Conservation (phyloP, 148 eudicot genomes). For the Diospyros lotus region DNA sequence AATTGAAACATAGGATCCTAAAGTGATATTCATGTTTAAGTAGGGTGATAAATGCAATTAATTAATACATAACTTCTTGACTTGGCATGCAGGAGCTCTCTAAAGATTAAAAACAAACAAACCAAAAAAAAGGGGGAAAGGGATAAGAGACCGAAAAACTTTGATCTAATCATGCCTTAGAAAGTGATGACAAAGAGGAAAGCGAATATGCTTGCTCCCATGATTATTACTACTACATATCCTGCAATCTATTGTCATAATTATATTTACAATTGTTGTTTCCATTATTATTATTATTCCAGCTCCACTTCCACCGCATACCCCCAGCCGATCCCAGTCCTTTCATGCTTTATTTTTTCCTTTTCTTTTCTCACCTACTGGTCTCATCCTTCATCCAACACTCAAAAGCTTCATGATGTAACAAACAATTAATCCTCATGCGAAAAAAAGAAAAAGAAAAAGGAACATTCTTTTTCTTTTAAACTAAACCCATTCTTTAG, state of each 20-base stretch:
- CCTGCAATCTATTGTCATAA: slow-evolving; percentile 2
- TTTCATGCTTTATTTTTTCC: slow-evolving; percentile 13
- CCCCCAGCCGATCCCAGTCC: slow-evolving; percentile 12
- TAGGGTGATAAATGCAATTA: no score
- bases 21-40: no score
- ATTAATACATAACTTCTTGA: no score
- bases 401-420: not conserved
- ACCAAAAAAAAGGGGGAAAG: not conserved
- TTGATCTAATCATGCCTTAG: slow-evolving; percentile 33
- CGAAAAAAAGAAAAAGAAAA: no score
- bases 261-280: not conserved
- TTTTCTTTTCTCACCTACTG: not conserved
- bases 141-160: slow-evolving; percentile 14
- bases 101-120: no score
- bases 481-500: no score
- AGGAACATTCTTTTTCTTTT: no score
- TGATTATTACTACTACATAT: slow-evolving; percentile 14
- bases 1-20: no score
- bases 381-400: not conserved
- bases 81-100: no score
- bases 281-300: slow-evolving; percentile 6
- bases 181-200: slow-evolving; percentile 47
- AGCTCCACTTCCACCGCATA: slow-evolving; percentile 28
- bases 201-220: slow-evolving; percentile 31
- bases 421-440: no score